Evolutionary conservation across 768 basidiomycete species (phyloP).

Genomic region (Suillus fuscotomentosus): DNA sequence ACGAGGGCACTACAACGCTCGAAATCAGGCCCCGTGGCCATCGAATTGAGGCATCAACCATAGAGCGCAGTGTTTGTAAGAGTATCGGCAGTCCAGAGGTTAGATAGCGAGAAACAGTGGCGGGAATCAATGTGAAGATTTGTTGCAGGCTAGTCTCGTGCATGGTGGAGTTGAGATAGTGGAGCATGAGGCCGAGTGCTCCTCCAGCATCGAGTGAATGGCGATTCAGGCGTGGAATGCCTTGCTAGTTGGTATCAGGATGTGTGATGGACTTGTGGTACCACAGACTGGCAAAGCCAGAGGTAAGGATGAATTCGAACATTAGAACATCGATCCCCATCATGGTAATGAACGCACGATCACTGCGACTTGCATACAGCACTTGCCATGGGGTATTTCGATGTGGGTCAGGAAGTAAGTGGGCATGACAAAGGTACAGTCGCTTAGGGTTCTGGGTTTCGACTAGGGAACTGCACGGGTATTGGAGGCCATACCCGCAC

Average conservation of each 20-base stretch:
- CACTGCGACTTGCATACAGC: constrained; percentile 24
- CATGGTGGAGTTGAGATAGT: constrained; percentile 26
- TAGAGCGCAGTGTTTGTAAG: not conserved
- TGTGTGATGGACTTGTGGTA: not conserved
- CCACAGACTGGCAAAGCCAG: constrained; percentile 28
- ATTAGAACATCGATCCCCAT: constrained; percentile 41
- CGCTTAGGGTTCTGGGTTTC: not conserved
- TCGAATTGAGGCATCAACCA: not conserved
- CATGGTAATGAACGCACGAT: constrained; percentile 44
- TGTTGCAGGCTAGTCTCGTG: no score
- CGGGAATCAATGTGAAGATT: not conserved
- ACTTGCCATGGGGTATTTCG: constrained; percentile 35
- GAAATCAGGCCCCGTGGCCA: no score
- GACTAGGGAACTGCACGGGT: not conserved
- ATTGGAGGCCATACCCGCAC: no score
- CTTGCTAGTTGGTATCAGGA: not conserved
- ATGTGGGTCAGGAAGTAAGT: not conserved
- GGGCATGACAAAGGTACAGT: not conserved
- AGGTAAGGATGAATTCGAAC: constrained; percentile 31
- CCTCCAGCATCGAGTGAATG: constrained; percentile 25
- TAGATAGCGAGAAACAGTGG: not conserved
- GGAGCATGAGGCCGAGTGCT: constrained; percentile 30
- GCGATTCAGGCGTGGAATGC: not conserved
- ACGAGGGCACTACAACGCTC: no score
- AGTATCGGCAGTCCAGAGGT: not conserved